These are phyloP conservation scores for Boletus rubescentipes DNA, from an alignment of 768 basidiomycete genomes.

Conservation along the genomic window DNA sequence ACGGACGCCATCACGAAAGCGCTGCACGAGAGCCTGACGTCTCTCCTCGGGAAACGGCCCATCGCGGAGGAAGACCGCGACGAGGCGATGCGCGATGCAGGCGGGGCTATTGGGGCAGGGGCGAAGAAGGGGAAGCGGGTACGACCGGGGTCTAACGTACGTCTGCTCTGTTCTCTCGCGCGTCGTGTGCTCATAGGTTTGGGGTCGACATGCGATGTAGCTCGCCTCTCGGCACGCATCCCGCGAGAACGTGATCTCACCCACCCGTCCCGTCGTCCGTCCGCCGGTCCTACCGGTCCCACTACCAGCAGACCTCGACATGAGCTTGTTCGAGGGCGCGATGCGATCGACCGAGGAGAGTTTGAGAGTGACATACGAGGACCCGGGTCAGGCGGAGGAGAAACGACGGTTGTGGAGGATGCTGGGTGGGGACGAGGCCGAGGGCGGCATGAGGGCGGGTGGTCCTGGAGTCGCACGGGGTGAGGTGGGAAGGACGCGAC, in stretches of 20 bases:
- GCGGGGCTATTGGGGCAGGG: conserved; percentile 2
- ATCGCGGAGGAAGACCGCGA: conserved; percentile 40
- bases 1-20: conserved; percentile 52
- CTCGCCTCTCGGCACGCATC: conserved; percentile 40
- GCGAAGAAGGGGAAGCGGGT: conserved; percentile 36
- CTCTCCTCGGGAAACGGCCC: conserved; percentile 67
- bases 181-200: neutral
- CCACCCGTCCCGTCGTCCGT: conserved; percentile 3
- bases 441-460: conserved; percentile 13
- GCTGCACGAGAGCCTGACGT: conserved; percentile 66
- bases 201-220: neutral
- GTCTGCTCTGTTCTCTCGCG: neutral
- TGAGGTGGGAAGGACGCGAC: conserved; percentile 4
- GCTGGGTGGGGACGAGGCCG: conserved; percentile 33
- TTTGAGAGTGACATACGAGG: conserved; percentile 64
- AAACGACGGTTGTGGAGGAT: conserved; percentile 56
- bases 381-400: conserved; percentile 62
- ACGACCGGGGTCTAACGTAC: conserved; percentile 41
- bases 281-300: neutral
- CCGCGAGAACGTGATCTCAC: conserved; percentile 23
- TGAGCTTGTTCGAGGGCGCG: conserved; percentile 28
- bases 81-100: conserved; percentile 14
- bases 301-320: conserved; percentile 28
- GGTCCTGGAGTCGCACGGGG: conserved; percentile 13
- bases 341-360: conserved; percentile 39